Evolutionary conservation across 2,329 filamentous ascomycete species (phyloP), one percentile per base, ranked within the genome.

Genomic region (Metarhizium album): DNA sequence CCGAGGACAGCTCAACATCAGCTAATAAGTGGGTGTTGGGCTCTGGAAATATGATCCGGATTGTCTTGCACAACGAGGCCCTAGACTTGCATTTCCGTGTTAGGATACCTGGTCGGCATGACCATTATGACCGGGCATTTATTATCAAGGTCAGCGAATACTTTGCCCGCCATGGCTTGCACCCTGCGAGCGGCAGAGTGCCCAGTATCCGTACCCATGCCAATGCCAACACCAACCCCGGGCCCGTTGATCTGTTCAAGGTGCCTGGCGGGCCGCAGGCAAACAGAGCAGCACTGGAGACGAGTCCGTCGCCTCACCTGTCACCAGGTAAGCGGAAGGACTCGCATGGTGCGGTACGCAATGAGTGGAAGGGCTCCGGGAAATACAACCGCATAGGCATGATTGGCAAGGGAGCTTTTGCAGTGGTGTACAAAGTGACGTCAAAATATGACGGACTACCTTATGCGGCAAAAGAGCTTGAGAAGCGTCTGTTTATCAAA

Each of bases 401-500:
- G 46, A 86, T 98, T 55, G 93, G 93, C 43, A 93, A 93, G 65
- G 93, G 93, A 5, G 91, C 93, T 3, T 98, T 98, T 71, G 93
- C 93, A 4, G 88, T 84, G 0, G 93, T 98, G 2, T 91, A 95
- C 68, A 88, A 90, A 64, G 78, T 96, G 24, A 91, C 91, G 1
- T 84, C 85, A 18, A 94, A 90, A 67, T 86, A 82, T 59, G 83
- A 93, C 61, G 93, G 93, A 1, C 74, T 80, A 29, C 81, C 91
- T 0, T 94, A 86, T 61, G 93, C 93, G 4, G 90, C 90, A 14
- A 98, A 98, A 65, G 90, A 97, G 67, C 79, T 98, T 3, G 90
- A 96, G 67, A 97, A 96, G 70, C 82, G 87, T 48, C 83, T 84
- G 18, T 95, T 96, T 63, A 87, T 95, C 73, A 95, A 95, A 70